Evolutionary conservation across 495 filamentous ascomycete species (phyloP).

Genomic region (Oidiodendron maius): DNA sequence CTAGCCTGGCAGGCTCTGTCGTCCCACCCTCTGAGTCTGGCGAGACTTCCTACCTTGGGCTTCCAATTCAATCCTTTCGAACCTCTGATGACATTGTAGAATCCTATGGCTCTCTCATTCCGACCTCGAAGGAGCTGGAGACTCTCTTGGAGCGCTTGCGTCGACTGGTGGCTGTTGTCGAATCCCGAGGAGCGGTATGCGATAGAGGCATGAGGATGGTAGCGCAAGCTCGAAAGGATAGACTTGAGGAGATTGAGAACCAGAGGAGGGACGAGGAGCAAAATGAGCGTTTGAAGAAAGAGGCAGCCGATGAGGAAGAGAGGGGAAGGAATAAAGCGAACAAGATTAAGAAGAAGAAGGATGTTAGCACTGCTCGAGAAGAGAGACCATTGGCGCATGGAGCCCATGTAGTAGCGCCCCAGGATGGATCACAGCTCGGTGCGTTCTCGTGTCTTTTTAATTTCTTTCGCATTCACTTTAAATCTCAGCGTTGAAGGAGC

Average conservation of each 20-base stretch:
- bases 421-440: constrained; percentile 65
- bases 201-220: constrained; percentile 70
- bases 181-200: constrained; percentile 54
- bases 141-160: constrained; percentile 61
- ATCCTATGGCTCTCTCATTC: constrained; percentile 56
- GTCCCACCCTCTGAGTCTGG: constrained; percentile 48
- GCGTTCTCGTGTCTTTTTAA: constrained; percentile 26
- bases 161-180: constrained; percentile 57
- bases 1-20: constrained; percentile 52
- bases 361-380: constrained; percentile 40
- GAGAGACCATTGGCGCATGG: constrained; percentile 55
- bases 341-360: constrained; percentile 52
- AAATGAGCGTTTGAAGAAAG: constrained; percentile 32
- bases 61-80: constrained; percentile 45
- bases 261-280: constrained; percentile 34
- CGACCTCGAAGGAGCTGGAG: constrained; percentile 69
- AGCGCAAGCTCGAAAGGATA: constrained; percentile 53
- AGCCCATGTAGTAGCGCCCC: constrained; percentile 58
- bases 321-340: constrained; percentile 31
- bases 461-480: background rate
- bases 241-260: constrained; percentile 40
- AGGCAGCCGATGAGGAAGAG: constrained; percentile 41
- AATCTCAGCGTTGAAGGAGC: background rate
- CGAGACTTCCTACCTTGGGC: constrained; percentile 59
- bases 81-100: constrained; percentile 67